phyloP scores from a whole-genome alignment of 164 flowering plant genomes.

The Magnolia sinica region DNA sequence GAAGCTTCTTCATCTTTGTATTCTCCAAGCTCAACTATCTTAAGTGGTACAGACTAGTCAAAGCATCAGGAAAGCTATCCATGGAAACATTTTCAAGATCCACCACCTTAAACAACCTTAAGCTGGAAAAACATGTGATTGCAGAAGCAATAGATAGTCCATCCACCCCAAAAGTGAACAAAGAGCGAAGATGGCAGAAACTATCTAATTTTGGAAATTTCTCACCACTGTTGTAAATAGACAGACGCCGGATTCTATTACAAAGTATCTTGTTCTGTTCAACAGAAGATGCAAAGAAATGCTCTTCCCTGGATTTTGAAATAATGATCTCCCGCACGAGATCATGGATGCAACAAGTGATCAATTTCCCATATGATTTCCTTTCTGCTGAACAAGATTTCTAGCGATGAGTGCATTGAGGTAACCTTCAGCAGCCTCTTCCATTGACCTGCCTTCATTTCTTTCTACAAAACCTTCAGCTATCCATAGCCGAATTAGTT shows the following conservation, averaged over 20 bases:
- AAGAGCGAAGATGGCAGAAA: not conserved
- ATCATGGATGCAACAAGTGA: conserved; percentile 13
- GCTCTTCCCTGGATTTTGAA: conserved; percentile 4
- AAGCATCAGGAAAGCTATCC: not conserved
- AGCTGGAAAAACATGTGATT: not conserved
- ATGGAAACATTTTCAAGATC: conserved; percentile 2
- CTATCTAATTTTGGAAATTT: not conserved
- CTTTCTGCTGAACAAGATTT: conserved; percentile 3
- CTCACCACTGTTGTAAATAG: conserved; percentile 19
- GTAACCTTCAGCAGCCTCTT: conserved; percentile 14
- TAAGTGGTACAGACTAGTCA: not conserved
- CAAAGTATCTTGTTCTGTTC: not conserved
- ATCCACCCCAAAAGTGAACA: not conserved
- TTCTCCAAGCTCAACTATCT: conserved; percentile 11
- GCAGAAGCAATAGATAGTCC: not conserved
- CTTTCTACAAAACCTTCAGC: conserved; percentile 16
- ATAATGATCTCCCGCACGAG: conserved; percentile 9
- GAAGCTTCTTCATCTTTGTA: conserved; percentile 8
- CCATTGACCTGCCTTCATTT: not conserved
- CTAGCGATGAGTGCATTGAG: not conserved
- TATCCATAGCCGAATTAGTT: conserved; percentile 11
- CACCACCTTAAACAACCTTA: conserved; percentile 7
- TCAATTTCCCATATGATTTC: conserved; percentile 6
- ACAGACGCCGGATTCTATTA: conserved; percentile 19
- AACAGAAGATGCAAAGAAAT: not conserved